phyloP scores from a whole-genome alignment of 306 rosid genomes.

The apple (Malus domestica) region DNA sequence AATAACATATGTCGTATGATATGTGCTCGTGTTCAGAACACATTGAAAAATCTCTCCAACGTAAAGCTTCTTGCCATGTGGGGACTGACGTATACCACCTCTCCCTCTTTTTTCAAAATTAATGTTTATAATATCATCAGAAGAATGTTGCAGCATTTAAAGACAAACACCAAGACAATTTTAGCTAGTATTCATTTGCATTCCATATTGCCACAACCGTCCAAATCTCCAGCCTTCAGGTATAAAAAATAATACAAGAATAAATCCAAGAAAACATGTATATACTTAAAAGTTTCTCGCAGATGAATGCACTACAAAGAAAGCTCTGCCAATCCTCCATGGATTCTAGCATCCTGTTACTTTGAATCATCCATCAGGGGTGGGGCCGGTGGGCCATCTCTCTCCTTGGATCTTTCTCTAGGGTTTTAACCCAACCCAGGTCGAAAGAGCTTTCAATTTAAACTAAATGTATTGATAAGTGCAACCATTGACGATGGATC shows the following conservation, averaged over 20 bases:
- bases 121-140: slow-evolving; percentile 18
- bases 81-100: slow-evolving; percentile 1
- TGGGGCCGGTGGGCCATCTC: slow-evolving; percentile 30
- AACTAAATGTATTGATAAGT: not conserved
- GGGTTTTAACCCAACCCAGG: slow-evolving; percentile 34
- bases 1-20: too few relatives aligned
- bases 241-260: slow-evolving; percentile 23
- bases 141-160: slow-evolving; percentile 46
- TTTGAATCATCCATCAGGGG: slow-evolving; percentile 49
- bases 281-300: slow-evolving; percentile 3
- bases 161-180: slow-evolving; percentile 40
- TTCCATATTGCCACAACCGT: slow-evolving; percentile 31
- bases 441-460: slow-evolving; percentile 1
- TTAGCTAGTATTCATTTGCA: slow-evolving; percentile 21
- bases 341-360: slow-evolving; percentile 43
- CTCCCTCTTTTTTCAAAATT: not conserved
- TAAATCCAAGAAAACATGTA: slow-evolving; percentile 24
- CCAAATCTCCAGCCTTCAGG: slow-evolving; percentile 80
- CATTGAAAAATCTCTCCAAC: too few relatives aligned
- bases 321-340: slow-evolving; percentile 51
- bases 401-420: slow-evolving; percentile 40
- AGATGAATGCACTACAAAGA: slow-evolving; percentile 33
- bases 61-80: not conserved
- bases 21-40: too few relatives aligned
- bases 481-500: not conserved